Conservation (phyloP, 768 basidiomycete species). For the Vararia minispora region DNA sequence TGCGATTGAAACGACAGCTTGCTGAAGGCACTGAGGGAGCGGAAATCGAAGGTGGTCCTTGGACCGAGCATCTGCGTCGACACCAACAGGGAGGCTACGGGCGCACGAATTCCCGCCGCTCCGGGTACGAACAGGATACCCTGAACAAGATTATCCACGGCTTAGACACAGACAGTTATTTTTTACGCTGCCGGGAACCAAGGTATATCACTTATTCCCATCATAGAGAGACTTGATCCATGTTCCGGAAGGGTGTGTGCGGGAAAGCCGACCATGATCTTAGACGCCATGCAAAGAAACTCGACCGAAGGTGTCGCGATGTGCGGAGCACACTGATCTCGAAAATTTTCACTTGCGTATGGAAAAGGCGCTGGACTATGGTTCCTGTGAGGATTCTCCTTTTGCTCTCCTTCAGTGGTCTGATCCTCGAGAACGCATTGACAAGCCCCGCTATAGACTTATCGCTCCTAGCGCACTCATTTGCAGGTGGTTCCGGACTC, state of each 20-base stretch:
- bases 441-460: conserved; percentile 5
- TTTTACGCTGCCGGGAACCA: conserved; percentile 67
- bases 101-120: too few relatives aligned
- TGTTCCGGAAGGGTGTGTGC: conserved; percentile 52
- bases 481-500: conserved; percentile 55
- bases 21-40: conserved; percentile 19
- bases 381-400: conserved; percentile 77
- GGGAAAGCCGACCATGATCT: conserved; percentile 75
- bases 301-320: conserved; percentile 64
- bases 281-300: conserved; percentile 68
- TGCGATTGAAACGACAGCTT: conserved; percentile 19
- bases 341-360: conserved; percentile 80
- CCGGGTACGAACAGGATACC: too few relatives aligned
- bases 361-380: conserved; percentile 79
- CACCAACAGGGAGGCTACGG: too few relatives aligned
- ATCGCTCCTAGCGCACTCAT: too few relatives aligned
- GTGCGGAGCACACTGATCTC: conserved; percentile 78
- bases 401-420: conserved; percentile 69
- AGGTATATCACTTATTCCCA: conserved; percentile 31
- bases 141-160: conserved; percentile 77
- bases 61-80: conserved; percentile 55
- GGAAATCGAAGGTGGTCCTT: conserved; percentile 30
- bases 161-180: conserved; percentile 60
- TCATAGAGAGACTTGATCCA: conserved; percentile 3
- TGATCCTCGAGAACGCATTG: conserved; percentile 68